Base-by-base conservation (phyloP, 371 early-diverging fungal genomes). In the Nematocida displodere region DNA sequence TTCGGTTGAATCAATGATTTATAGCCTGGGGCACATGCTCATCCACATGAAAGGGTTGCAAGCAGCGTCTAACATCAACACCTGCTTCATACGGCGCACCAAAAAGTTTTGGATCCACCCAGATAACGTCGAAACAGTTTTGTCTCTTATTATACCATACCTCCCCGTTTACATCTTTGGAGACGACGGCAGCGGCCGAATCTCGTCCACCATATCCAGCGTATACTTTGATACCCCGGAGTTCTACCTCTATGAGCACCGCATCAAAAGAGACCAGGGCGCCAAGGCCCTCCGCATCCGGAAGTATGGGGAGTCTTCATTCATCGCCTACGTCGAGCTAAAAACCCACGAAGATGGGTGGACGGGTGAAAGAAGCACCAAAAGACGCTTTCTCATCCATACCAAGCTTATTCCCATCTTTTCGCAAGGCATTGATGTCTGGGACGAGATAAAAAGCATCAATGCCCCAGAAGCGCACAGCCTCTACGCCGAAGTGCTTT, bases 291-390 rank as follows among this genome's bases (percentile, higher is more conserved):
- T 91, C 33, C 83, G 88, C 22, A 86, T 97, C 82, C 88, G 96
- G 47, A 96, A 95, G 95, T 98, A 96, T 82, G 79, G 80, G 13
- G 89, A 89, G 63, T 89, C 88, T 84, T 88, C 87, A 52, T 54
- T 86, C 48, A 90, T 91, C 34, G 91, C 96, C 52, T 93, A 91
- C 80, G 87, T 96, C 52, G 98, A 98, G 85, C 89, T 94, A 59
- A 95, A 96, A 85, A 92, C 91, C 1, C 91, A 95, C 80, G 89
- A 89, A 52, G 95, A 96, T 82, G 93, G 92, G 77, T 93, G 91
- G 89, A 91, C 91, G 28, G 94, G 95, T 34, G 94, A 94, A 76
- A 46, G 78, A 39, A 89, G 90, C 49, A 89, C 92, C 48, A 96
- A 96, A 78, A 88, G 89, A 49, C 88, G 96, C 36, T 96, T 98